Conservation (phyloP, 768 basidiomycete genomes). For the Boletus huronensis region DNA sequence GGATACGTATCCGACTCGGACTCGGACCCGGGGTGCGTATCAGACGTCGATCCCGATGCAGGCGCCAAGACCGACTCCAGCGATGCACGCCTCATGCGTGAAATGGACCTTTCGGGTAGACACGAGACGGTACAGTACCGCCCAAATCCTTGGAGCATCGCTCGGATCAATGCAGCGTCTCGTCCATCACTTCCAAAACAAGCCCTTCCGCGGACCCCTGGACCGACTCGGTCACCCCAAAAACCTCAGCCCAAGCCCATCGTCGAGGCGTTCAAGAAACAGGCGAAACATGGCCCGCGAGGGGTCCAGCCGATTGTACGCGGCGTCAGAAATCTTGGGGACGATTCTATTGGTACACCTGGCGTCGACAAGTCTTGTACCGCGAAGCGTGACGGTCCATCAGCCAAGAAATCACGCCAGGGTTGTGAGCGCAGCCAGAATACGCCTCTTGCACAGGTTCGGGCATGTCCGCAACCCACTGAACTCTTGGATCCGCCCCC, state of each 20-base stretch:
- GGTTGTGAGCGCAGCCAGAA: not conserved
- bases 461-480: not conserved
- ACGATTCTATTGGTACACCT: not conserved
- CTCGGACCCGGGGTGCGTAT: conserved; percentile 6
- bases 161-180: conserved; percentile 69
- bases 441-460: not conserved
- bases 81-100: conserved; percentile 36
- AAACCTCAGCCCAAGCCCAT: conserved; percentile 33
- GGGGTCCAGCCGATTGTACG: not conserved
- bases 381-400: not conserved
- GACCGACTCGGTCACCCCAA: not conserved
- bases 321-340: not conserved
- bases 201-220: not conserved
- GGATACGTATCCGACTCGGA: conserved; percentile 15
- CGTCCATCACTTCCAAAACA: conserved; percentile 29
- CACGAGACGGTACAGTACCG: conserved; percentile 62
- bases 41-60: not conserved
- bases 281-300: conserved; percentile 25
- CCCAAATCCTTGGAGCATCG: conserved; percentile 79
- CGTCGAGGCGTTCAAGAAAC: conserved; percentile 46
- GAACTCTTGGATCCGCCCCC: not conserved
- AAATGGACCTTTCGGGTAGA: conserved; percentile 59
- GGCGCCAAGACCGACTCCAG: conserved; percentile 6
- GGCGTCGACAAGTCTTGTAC: not conserved
- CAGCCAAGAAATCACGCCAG: conserved; percentile 1